Conservation (phyloP, 495 filamentous ascomycete species). For the Aspergillus haitiensis region DNA sequence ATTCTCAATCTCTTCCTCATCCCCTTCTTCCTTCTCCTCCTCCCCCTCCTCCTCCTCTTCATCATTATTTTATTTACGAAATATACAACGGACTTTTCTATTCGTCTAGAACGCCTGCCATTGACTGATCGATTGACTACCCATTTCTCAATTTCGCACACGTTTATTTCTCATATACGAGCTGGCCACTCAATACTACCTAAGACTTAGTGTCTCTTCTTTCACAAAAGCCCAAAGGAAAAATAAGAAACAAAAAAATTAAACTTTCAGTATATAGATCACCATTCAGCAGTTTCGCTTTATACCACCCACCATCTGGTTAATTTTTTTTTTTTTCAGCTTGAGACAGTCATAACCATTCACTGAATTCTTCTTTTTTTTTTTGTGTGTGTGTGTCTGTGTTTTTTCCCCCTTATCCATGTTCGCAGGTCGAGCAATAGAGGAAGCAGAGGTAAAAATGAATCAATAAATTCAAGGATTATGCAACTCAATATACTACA, state of each 20-base stretch:
- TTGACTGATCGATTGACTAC: background rate
- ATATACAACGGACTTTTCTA: background rate
- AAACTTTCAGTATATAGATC: slow-evolving; percentile 11
- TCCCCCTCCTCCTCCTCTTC: background rate
- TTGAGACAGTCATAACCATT: background rate
- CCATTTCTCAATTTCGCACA: background rate
- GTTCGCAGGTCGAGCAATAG: slow-evolving; percentile 18
- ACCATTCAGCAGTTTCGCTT: background rate
- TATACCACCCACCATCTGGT: background rate
- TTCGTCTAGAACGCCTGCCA: background rate
- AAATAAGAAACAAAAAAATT: too few relatives aligned
- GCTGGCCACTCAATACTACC: background rate
- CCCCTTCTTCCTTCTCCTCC: background rate
- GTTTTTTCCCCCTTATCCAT: too few relatives aligned
- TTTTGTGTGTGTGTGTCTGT: too few relatives aligned
- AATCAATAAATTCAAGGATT: background rate
- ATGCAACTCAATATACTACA: background rate
- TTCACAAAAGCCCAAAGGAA: too few relatives aligned
- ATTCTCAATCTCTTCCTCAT: background rate
- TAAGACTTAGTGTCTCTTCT: background rate
- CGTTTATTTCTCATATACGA: background rate
- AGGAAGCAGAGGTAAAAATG: background rate
- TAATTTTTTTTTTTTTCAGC: background rate
- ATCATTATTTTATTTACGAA: background rate
- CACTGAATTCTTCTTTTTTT: background rate